A percentile compares a stretch with the other conserved stretches of the same genome.
These are phyloP conservation scores for Auricularia sp. DNA, from an alignment of 768 basidiomycete genomes.

Conservation along the genomic window DNA sequence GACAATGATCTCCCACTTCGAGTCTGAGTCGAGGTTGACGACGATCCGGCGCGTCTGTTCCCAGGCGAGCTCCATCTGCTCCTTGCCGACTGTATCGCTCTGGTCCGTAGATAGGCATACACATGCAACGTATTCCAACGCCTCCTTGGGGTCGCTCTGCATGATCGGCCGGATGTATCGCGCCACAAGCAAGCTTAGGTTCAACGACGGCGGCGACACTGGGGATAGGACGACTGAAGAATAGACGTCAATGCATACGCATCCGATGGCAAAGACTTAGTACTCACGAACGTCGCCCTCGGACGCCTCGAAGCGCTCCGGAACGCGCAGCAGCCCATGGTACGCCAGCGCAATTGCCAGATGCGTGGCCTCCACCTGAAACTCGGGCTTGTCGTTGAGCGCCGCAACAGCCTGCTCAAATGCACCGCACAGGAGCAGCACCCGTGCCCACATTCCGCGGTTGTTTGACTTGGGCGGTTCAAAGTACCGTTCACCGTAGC, in stretches of 20 bases:
- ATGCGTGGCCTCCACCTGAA: constrained; percentile 90
- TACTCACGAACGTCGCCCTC: constrained; percentile 73
- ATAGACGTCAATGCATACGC: not conserved
- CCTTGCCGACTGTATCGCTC: constrained; percentile 58
- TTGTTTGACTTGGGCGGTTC: constrained; percentile 51
- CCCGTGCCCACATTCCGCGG: constrained; percentile 62
- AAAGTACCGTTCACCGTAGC: constrained; percentile 77
- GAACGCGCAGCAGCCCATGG: constrained; percentile 82
- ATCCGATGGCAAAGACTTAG: not conserved
- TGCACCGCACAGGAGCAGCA: constrained; percentile 85
- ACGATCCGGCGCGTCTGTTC: constrained; percentile 71
- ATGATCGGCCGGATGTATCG: constrained; percentile 90
- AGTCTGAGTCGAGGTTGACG: constrained; percentile 65
- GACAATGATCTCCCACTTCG: constrained; percentile 86
- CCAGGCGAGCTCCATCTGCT: constrained; percentile 77
- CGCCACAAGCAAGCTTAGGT: constrained; percentile 79
- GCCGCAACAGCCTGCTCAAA: constrained; percentile 94
- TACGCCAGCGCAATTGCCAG: constrained; percentile 86
- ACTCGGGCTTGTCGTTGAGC: constrained; percentile 76
- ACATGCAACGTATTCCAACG: constrained; percentile 89
- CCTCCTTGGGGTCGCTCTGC: constrained; percentile 86
- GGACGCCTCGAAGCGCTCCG: constrained; percentile 69
- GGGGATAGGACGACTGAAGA: constrained; percentile 57
- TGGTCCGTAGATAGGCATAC: constrained; percentile 72
- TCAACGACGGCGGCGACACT: constrained; percentile 60